These are phyloP conservation scores for Colletotrichum cereale DNA, from an alignment of 2,329 filamentous ascomycete species.

Conservation along the genomic window DNA sequence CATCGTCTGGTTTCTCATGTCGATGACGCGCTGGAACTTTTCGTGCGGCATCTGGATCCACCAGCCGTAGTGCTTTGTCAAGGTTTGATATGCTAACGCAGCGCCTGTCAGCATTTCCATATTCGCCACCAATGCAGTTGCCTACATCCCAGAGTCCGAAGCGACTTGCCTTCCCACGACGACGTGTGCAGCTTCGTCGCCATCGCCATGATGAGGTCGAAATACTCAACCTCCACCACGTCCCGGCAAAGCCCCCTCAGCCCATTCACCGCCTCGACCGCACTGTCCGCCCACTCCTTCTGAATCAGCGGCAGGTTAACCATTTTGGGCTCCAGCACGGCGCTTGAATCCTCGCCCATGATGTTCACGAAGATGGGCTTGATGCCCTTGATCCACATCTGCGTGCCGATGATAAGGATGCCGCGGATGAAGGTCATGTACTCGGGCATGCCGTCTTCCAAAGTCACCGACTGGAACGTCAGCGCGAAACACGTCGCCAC, in stretches of 20 bases:
- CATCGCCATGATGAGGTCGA: slow-evolving; percentile 58
- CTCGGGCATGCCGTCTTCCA: slow-evolving; percentile 70
- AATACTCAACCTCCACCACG: slow-evolving; percentile 60
- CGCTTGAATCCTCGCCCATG: slow-evolving; percentile 55
- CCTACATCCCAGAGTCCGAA: neutral
- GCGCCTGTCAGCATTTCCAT: slow-evolving; percentile 9
- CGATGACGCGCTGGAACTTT: slow-evolving; percentile 63
- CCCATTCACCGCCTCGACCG: slow-evolving; percentile 56
- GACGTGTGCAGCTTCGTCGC: slow-evolving; percentile 65
- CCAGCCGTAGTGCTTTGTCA: slow-evolving; percentile 65
- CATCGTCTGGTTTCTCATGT: slow-evolving; percentile 60
- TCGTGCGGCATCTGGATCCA: slow-evolving; percentile 69
- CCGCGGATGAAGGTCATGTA: slow-evolving; percentile 72
- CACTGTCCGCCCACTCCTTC: slow-evolving; percentile 60
- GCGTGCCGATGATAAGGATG: slow-evolving; percentile 65
- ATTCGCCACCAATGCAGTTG: neutral
- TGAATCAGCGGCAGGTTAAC: slow-evolving; percentile 59
- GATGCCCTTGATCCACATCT: slow-evolving; percentile 64
- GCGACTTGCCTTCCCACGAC: slow-evolving; percentile 64
- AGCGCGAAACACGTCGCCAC: slow-evolving; percentile 71
- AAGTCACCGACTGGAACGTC: slow-evolving; percentile 68
- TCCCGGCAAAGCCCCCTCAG: slow-evolving; percentile 59
- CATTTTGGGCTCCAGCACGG: slow-evolving; percentile 60
- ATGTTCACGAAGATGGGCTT: slow-evolving; percentile 64
- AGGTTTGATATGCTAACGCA: slow-evolving; percentile 61